A percentile compares a stretch with the other conserved stretches of the same genome.
These are phyloP conservation scores for Tetracladium marchalianum DNA, from an alignment of 495 filamentous ascomycete genomes.

Conservation along the genomic window DNA sequence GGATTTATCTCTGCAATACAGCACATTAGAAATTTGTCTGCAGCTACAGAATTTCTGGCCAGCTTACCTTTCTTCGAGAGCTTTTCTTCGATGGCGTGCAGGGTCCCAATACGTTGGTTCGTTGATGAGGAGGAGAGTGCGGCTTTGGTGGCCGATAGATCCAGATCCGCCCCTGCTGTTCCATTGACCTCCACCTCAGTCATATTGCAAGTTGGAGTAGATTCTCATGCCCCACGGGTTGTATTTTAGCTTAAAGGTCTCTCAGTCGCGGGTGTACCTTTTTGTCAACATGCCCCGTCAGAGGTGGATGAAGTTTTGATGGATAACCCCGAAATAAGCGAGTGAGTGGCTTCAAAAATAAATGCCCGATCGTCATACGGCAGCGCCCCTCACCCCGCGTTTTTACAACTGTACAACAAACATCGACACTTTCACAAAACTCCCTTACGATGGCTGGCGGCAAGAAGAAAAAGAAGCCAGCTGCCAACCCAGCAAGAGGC, in stretches of 20 bases:
- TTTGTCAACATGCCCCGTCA: too few species aligned
- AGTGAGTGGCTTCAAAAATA: too few species aligned
- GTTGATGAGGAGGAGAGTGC: constrained; percentile 43
- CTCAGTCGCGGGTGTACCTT: too few species aligned
- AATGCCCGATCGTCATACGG: not conserved
- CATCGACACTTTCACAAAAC: too few species aligned
- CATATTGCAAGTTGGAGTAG: constrained; percentile 12
- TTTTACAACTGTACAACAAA: not conserved
- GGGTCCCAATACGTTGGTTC: constrained; percentile 27
- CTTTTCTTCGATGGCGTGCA: constrained; percentile 36
- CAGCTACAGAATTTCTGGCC: not conserved
- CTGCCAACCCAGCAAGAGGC: constrained; percentile 74
- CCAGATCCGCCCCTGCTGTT: constrained; percentile 8
- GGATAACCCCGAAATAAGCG: too few species aligned
- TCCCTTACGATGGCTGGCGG: constrained; percentile 55
- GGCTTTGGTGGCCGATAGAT: constrained; percentile 14
- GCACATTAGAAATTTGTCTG: not conserved
- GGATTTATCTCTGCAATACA: constrained; percentile 13
- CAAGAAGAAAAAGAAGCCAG: constrained; percentile 84
- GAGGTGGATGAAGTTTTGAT: too few species aligned
- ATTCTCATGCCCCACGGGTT: constrained; percentile 12
- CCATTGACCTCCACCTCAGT: constrained; percentile 22
- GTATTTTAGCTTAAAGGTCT: too few species aligned
- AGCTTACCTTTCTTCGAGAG: constrained; percentile 34
- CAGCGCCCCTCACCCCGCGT: constrained; percentile 1